Evolutionary conservation across 2,329 filamentous ascomycete species (phyloP).

Genomic region (Venturia asperata): DNA sequence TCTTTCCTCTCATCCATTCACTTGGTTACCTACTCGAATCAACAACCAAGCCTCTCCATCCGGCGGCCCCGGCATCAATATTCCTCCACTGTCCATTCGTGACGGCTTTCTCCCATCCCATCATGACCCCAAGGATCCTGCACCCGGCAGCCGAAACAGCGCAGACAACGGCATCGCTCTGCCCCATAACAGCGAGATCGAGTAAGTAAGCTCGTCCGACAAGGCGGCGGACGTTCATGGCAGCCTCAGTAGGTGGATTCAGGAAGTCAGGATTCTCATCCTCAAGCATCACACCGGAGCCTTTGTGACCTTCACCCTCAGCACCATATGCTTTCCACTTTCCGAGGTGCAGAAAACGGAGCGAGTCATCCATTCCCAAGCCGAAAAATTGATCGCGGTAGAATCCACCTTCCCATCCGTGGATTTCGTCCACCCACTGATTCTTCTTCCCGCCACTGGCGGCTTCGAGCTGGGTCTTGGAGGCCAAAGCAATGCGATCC

Average conservation of each 20-base stretch:
- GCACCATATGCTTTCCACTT: slow-evolving; percentile 27
- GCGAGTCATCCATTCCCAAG: slow-evolving; percentile 44
- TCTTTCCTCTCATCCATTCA: neutral
- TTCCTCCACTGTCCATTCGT: slow-evolving; percentile 62
- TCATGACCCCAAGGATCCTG: slow-evolving; percentile 71
- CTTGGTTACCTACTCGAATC: neutral
- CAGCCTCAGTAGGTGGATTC: slow-evolving; percentile 25
- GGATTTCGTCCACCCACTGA: slow-evolving; percentile 65
- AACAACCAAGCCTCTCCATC: slow-evolving; percentile 47
- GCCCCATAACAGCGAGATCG: slow-evolving; percentile 67
- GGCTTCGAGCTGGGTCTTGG: slow-evolving; percentile 47
- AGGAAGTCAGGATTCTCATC: slow-evolving; percentile 15
- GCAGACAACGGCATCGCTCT: slow-evolving; percentile 66
- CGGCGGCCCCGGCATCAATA: slow-evolving; percentile 59
- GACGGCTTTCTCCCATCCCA: slow-evolving; percentile 71
- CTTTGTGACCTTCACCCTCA: slow-evolving; percentile 35
- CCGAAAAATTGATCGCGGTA: slow-evolving; percentile 76
- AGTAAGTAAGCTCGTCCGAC: slow-evolving; percentile 76
- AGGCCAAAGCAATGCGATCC: slow-evolving; percentile 67
- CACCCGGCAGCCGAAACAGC: slow-evolving; percentile 63
- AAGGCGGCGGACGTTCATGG: slow-evolving; percentile 62
- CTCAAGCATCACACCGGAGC: slow-evolving; percentile 19
- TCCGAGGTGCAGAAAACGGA: slow-evolving; percentile 2
- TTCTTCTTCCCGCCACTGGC: slow-evolving; percentile 34
- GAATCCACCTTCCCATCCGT: slow-evolving; percentile 86